Conservation (phyloP, 768 basidiomycete genomes). For the Udeniomyces megalosporus region DNA sequence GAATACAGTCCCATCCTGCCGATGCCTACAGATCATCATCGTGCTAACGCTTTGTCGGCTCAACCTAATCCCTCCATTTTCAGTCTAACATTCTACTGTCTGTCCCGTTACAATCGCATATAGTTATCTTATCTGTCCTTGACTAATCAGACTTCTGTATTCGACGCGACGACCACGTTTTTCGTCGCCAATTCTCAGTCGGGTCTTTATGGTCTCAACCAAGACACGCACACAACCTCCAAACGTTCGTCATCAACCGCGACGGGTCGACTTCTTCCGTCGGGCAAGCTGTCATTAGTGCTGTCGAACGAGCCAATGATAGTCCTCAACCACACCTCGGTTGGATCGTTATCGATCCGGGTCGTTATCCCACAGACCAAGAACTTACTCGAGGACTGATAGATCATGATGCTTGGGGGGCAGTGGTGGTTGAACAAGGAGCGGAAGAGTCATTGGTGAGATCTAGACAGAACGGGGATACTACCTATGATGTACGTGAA, state of each 20-base stretch:
- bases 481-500: constrained; percentile 26
- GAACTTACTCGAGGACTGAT: constrained; percentile 29
- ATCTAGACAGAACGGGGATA: constrained; percentile 32
- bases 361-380: constrained; percentile 23
- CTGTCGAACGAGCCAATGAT: constrained; percentile 10
- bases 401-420: constrained; percentile 34
- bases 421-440: constrained; percentile 34
- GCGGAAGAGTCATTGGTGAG: constrained; percentile 27
- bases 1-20: too few species aligned
- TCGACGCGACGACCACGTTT: too few species aligned
- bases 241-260: constrained; percentile 33
- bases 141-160: too few species aligned
- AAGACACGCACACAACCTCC: constrained; percentile 29
- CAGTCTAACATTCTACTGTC: too few species aligned
- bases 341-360: constrained; percentile 21
- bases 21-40: too few species aligned
- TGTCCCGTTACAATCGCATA: too few species aligned
- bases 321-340: constrained; percentile 21
- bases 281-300: constrained; percentile 20
- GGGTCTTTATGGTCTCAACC: constrained; percentile 24
- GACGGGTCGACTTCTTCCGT: constrained; percentile 28
- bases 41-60: too few species aligned
- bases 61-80: too few species aligned
- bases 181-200: constrained; percentile 29
- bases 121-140: too few species aligned